Evolutionary conservation across 176 grass and related monocot genomes (phyloP).

Genomic region (Saccharum officinarum): DNA sequence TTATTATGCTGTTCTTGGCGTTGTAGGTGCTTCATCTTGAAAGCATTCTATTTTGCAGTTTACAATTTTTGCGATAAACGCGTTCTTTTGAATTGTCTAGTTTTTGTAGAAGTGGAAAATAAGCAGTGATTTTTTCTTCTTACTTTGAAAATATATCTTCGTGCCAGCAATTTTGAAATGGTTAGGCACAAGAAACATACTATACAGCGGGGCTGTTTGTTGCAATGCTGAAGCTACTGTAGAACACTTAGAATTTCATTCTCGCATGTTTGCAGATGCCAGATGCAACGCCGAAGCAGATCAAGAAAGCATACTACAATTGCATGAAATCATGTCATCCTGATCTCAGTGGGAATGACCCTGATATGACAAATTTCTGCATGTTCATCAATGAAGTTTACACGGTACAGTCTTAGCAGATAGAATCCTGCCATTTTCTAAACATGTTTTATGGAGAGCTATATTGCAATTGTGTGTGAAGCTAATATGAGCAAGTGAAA

Average conservation of each 20-base stretch:
- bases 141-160: background rate
- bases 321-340: slow-evolving; percentile 99
- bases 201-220: background rate
- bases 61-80: background rate
- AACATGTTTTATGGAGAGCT: background rate
- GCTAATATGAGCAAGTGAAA: slow-evolving; percentile 34
- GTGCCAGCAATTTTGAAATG: background rate
- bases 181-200: background rate
- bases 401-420: slow-evolving; percentile 42
- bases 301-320: slow-evolving; percentile 94
- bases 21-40: slow-evolving; percentile 45
- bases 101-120: background rate
- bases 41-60: background rate
- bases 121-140: background rate
- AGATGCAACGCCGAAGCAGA: slow-evolving; percentile 87
- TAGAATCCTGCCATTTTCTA: background rate
- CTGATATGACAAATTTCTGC: slow-evolving; percentile 90
- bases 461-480: background rate
- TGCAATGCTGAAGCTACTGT: background rate
- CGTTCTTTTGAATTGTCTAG: background rate
- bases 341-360: slow-evolving; percentile 92
- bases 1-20: slow-evolving; percentile 84
- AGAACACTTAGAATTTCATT: background rate
- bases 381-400: slow-evolving; percentile 99
- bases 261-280: slow-evolving; percentile 66